Evolutionary conservation across 1,284 basidiomycete species (phyloP).

Genomic region (Farysia itapuensis): DNA sequence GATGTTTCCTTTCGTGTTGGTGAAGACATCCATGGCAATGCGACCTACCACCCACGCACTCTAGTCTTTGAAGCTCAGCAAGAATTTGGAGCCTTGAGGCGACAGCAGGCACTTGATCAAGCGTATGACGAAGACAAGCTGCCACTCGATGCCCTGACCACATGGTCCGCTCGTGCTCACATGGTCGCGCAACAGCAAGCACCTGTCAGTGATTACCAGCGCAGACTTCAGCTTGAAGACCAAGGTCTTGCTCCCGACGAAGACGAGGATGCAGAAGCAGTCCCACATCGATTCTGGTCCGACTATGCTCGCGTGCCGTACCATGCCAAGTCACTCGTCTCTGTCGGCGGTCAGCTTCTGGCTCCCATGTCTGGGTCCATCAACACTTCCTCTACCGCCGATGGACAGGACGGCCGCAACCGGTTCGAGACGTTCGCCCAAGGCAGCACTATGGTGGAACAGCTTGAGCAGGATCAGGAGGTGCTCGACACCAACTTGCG

Average conservation of each 20-base stretch:
- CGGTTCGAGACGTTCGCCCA: slow-evolving; percentile 42
- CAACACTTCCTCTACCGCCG: slow-evolving; percentile 5
- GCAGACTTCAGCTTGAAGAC: slow-evolving; percentile 28
- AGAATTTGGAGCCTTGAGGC: slow-evolving; percentile 42
- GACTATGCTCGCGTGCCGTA: slow-evolving; percentile 43
- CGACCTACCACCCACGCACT: slow-evolving; percentile 50
- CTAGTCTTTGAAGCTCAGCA: slow-evolving; percentile 50
- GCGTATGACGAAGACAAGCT: slow-evolving; percentile 8
- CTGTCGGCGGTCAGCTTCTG: slow-evolving; percentile 30
- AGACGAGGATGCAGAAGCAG: slow-evolving; percentile 8
- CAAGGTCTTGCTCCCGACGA: slow-evolving; percentile 25
- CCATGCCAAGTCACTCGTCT: slow-evolving; percentile 47
- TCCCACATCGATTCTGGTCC: slow-evolving; percentile 45
- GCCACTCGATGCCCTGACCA: slow-evolving; percentile 12
- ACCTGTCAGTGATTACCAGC: slow-evolving; percentile 28
- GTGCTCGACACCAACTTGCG: slow-evolving; percentile 48
- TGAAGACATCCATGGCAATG: slow-evolving; percentile 33
- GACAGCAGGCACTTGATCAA: slow-evolving; percentile 16
- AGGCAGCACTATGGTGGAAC: slow-evolving; percentile 20
- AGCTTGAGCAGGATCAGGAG: slow-evolving; percentile 41
- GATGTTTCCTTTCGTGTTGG: slow-evolving; percentile 51
- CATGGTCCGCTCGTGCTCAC: slow-evolving; percentile 13
- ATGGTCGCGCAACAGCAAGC: slow-evolving; percentile 12
- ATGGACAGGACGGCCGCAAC: slow-evolving; percentile 9
- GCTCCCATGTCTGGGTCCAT: slow-evolving; percentile 38